phyloP scores from a whole-genome alignment of 176 grass and related monocot genomes.

The Calamus simplicifolius region DNA sequence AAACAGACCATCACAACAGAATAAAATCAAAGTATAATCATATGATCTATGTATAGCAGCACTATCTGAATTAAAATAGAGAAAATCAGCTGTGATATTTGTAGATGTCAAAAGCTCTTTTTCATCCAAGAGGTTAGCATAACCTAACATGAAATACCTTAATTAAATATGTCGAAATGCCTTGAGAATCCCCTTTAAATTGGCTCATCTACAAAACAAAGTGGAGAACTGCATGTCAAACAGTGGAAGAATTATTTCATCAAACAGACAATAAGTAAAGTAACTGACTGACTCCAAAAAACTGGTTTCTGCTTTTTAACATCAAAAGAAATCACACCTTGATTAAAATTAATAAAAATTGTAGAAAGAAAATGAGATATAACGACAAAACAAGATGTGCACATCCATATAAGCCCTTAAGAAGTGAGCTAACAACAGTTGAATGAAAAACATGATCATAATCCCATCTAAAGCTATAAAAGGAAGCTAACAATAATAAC shows the following conservation, averaged over 20 bases:
- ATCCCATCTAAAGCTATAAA: too few species aligned
- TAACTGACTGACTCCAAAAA: too few species aligned
- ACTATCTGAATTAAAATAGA: background rate
- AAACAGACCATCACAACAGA: conserved; percentile 11
- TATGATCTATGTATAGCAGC: background rate
- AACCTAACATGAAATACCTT: conserved; percentile 42
- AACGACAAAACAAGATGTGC: too few species aligned
- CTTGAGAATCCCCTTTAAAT: conserved; percentile 22
- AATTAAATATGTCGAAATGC: conserved; percentile 62
- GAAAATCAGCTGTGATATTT: background rate
- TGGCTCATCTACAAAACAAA: conserved; percentile 48
- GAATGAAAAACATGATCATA: too few species aligned
- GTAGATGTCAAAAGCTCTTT: conserved; percentile 3
- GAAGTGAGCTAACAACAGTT: too few species aligned
- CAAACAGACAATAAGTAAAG: too few species aligned
- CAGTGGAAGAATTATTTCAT: conserved; percentile 17
- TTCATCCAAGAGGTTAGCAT: background rate
- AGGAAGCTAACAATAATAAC: too few species aligned
- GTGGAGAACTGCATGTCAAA: conserved; percentile 31
- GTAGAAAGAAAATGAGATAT: too few species aligned
- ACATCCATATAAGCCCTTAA: too few species aligned
- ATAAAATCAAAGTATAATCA: conserved; percentile 10
- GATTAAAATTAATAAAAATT: too few species aligned
- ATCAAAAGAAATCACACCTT: too few species aligned
- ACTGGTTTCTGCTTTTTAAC: too few species aligned